These are phyloP conservation scores for Curvularia lunata DNA, from an alignment of 2,329 filamentous ascomycete genomes.

Conservation along the genomic window DNA sequence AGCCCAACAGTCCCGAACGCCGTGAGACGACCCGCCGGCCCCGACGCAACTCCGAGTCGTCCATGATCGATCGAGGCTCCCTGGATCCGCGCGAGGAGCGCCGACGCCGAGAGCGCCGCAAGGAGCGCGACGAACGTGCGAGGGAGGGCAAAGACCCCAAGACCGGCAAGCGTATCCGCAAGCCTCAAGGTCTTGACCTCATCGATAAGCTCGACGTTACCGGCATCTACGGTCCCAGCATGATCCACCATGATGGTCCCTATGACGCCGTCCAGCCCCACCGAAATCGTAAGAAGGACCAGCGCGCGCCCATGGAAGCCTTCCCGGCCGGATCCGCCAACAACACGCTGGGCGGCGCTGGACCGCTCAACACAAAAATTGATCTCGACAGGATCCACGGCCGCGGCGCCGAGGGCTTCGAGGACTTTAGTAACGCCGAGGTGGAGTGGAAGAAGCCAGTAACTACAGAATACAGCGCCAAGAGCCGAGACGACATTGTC, in stretches of 20 bases:
- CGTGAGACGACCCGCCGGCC: slow-evolving; percentile 58
- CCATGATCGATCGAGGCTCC: slow-evolving; percentile 68
- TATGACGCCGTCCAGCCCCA: slow-evolving; percentile 97
- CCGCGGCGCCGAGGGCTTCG: slow-evolving; percentile 81
- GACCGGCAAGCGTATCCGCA: slow-evolving; percentile 41
- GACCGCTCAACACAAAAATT: slow-evolving; percentile 79
- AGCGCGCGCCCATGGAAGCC: slow-evolving; percentile 91
- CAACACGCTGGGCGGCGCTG: slow-evolving; percentile 86
- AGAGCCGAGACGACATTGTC: slow-evolving; percentile 66
- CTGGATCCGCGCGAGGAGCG: slow-evolving; percentile 67
- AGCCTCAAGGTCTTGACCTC: slow-evolving; percentile 71
- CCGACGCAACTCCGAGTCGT: slow-evolving; percentile 81
- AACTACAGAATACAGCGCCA: slow-evolving; percentile 48
- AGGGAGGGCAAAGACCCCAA: slow-evolving; percentile 39
- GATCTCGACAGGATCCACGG: slow-evolving; percentile 92
- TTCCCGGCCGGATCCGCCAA: slow-evolving; percentile 93
- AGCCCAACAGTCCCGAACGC: slow-evolving; percentile 47
- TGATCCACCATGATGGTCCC: slow-evolving; percentile 96
- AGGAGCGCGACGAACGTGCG: slow-evolving; percentile 57
- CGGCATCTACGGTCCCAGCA: slow-evolving; percentile 89
- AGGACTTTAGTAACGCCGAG: slow-evolving; percentile 67
- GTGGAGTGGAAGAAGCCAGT: slow-evolving; percentile 48
- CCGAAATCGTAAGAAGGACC: slow-evolving; percentile 83
- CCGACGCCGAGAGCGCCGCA: slow-evolving; percentile 57
- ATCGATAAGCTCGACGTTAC: slow-evolving; percentile 98